These are phyloP conservation scores for Thermochaetoides dissita DNA, from an alignment of 2,329 filamentous ascomycete genomes.

Conservation along the genomic window DNA sequence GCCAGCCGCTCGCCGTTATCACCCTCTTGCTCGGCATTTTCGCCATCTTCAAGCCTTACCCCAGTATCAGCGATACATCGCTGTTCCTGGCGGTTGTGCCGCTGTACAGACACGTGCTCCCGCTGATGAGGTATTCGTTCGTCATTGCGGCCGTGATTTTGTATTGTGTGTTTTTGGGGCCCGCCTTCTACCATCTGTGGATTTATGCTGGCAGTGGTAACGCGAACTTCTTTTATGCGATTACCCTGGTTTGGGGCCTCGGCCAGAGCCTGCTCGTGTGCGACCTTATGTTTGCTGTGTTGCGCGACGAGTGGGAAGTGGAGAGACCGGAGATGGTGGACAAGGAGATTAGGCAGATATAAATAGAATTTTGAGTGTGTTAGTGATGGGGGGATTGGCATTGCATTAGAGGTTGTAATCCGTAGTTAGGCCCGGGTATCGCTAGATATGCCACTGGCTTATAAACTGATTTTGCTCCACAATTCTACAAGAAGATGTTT, in stretches of 20 bases:
- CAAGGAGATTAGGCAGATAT: slow-evolving; percentile 72
- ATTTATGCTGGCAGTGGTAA: slow-evolving; percentile 96
- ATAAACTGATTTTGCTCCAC: too few species aligned
- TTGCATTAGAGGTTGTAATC: too few species aligned
- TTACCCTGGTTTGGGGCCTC: slow-evolving; percentile 95
- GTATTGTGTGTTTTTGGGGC: slow-evolving; percentile 78
- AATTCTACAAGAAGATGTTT: too few species aligned
- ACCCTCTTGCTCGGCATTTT: slow-evolving; percentile 79
- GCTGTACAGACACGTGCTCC: slow-evolving; percentile 82
- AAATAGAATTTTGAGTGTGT: not conserved
- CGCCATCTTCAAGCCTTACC: slow-evolving; percentile 93
- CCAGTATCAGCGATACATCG: slow-evolving; percentile 78
- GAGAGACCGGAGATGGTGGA: slow-evolving; percentile 82
- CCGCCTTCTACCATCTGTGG: slow-evolving; percentile 94
- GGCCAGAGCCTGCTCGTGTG: slow-evolving; percentile 76
- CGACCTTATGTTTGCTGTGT: slow-evolving; percentile 73
- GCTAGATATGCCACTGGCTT: too few species aligned
- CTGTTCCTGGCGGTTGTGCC: slow-evolving; percentile 73
- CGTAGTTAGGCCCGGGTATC: too few species aligned
- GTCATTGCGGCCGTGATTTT: slow-evolving; percentile 69
- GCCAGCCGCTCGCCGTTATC: slow-evolving; percentile 75
- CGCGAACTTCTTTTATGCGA: slow-evolving; percentile 98
- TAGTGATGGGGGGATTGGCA: too few species aligned
- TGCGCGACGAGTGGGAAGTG: slow-evolving; percentile 87
- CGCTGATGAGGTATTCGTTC: slow-evolving; percentile 87